A percentile compares a stretch with the other conserved stretches of the same genome.
phyloP scores from a whole-genome alignment of 1,284 basidiomycete species.

The Cystobasidium slooffiae region DNA sequence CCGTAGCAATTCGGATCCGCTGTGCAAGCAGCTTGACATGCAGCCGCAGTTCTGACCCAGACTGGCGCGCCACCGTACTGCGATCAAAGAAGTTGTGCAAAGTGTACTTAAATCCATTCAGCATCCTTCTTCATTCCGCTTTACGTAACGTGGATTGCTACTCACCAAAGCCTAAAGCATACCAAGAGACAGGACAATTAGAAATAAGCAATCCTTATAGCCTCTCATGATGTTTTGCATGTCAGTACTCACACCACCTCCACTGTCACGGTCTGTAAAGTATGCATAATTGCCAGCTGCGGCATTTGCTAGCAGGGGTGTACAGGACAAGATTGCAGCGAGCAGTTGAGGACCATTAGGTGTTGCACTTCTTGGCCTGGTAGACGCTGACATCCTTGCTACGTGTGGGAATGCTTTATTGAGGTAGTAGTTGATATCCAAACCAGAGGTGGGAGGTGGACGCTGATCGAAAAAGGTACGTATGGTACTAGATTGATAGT shows the following conservation, averaged over 20 bases:
- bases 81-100: not conserved
- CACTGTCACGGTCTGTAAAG: constrained; percentile 15
- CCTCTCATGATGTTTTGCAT: not conserved
- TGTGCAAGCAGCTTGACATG: constrained; percentile 9
- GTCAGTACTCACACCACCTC: constrained; percentile 16
- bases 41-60: constrained; percentile 3
- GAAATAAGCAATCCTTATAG: too few species aligned
- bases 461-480: too few species aligned
- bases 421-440: not conserved
- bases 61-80: constrained; percentile 23
- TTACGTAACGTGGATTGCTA: not conserved
- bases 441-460: not conserved
- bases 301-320: not conserved
- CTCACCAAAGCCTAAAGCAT: constrained; percentile 11
- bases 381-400: not conserved
- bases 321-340: not conserved
- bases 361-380: not conserved
- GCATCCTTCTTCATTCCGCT: too few species aligned
- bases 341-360: not conserved
- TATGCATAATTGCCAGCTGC: constrained; percentile 7
- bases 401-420: not conserved
- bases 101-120: not conserved
- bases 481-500: too few species aligned
- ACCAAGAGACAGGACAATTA: not conserved
- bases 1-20: constrained; percentile 28